Evolutionary conservation across 768 basidiomycete species (phyloP).

Genomic region (Lyophyllum decastes): DNA sequence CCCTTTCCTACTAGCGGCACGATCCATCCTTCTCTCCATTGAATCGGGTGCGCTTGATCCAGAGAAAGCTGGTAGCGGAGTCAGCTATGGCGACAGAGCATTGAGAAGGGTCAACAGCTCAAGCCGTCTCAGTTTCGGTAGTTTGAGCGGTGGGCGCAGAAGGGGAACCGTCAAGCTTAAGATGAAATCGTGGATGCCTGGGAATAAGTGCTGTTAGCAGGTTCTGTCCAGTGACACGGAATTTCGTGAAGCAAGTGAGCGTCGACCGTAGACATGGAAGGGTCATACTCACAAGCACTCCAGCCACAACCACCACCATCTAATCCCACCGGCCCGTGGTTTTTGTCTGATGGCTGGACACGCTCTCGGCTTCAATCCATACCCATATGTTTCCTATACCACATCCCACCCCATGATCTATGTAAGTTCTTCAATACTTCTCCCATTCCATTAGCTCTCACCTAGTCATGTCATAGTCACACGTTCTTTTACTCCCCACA

Average conservation of each 20-base stretch:
- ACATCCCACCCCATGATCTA: slow-evolving; percentile 26
- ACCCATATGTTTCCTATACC: slow-evolving; percentile 41
- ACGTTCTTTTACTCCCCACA: slow-evolving; percentile 12
- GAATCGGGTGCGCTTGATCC: slow-evolving; percentile 91
- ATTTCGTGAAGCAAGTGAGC: background rate
- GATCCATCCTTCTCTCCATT: slow-evolving; percentile 86
- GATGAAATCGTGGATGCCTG: slow-evolving; percentile 63
- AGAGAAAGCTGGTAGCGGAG: slow-evolving; percentile 92
- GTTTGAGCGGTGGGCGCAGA: slow-evolving; percentile 67
- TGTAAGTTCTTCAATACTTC: slow-evolving; percentile 4
- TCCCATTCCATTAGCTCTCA: slow-evolving; percentile 2
- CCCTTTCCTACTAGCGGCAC: slow-evolving; percentile 86
- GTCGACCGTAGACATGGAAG: background rate
- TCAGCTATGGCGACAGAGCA: slow-evolving; percentile 94
- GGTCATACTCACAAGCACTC: background rate
- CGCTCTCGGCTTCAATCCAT: slow-evolving; percentile 26
- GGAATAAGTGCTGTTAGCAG: slow-evolving; percentile 63
- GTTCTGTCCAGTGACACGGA: background rate
- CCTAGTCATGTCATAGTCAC: slow-evolving; percentile 1
- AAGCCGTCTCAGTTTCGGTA: slow-evolving; percentile 86
- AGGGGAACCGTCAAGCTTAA: slow-evolving; percentile 62
- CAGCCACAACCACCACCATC: slow-evolving; percentile 1
- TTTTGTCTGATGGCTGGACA: background rate
- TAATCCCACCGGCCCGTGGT: slow-evolving; percentile 5
- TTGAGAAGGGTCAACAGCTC: slow-evolving; percentile 88